Conservation (phyloP, 805 yeast genomes). For the Ogataea sp. region DNA sequence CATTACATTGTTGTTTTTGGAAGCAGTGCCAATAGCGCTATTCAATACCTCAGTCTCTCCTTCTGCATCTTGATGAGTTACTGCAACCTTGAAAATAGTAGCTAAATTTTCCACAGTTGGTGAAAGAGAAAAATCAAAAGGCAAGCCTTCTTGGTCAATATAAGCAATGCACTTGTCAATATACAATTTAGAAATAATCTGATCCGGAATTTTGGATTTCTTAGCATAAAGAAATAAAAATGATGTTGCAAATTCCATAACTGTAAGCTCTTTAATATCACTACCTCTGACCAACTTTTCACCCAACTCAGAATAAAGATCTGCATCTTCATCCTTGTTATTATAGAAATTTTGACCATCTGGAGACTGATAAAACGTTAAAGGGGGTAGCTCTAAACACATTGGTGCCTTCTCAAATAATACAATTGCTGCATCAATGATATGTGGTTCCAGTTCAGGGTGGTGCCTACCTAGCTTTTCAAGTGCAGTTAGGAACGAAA, state of each 20-base stretch:
- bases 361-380: slow-evolving; percentile 36
- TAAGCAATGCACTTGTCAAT: not conserved
- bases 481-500: slow-evolving; percentile 54
- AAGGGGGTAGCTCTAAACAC: slow-evolving; percentile 29
- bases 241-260: not conserved
- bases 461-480: slow-evolving; percentile 83
- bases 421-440: slow-evolving; percentile 38
- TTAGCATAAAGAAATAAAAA: too few relatives aligned
- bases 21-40: too few relatives aligned
- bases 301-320: slow-evolving; percentile 31
- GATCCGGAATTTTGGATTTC: too few relatives aligned
- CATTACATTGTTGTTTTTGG: too few relatives aligned
- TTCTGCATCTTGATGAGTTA: too few relatives aligned
- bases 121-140: not conserved
- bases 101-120: not conserved
- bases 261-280: not conserved
- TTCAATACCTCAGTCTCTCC: too few relatives aligned
- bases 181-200: too few relatives aligned
- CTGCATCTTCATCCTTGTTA: slow-evolving; percentile 28
- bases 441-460: slow-evolving; percentile 56
- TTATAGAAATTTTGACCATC: slow-evolving; percentile 30
- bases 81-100: not conserved
- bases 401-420: slow-evolving; percentile 39
- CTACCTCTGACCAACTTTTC: not conserved
- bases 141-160: not conserved